A percentile compares a stretch with the other conserved stretches of the same genome.
phyloP scores from a whole-genome alignment of 176 grass and related monocot species.

The Echinochloa phyllopogon region DNA sequence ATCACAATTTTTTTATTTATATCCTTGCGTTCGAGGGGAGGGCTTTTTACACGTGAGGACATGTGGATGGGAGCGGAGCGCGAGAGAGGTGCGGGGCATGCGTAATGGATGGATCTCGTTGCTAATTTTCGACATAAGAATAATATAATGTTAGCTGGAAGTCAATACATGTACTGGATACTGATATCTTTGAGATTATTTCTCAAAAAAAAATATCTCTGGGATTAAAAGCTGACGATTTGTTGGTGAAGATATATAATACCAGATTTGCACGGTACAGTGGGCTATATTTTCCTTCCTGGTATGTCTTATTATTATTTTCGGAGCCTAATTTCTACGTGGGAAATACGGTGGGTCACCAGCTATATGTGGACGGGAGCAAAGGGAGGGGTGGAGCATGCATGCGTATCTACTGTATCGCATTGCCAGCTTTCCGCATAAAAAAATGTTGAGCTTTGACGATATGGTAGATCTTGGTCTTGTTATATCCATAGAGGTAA shows the following conservation, averaged over 20 bases:
- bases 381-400: neutral
- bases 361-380: neutral
- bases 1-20: too few relatives aligned
- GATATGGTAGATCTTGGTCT: neutral
- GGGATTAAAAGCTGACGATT: neutral
- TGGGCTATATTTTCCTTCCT: neutral
- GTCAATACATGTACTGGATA: neutral
- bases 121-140: neutral
- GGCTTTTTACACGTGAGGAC: neutral
- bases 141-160: neutral
- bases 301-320: too few relatives aligned
- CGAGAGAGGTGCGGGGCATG: neutral
- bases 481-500: neutral
- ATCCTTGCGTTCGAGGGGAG: neutral
- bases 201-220: too few relatives aligned
- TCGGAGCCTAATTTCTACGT: neutral
- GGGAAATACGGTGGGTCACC: neutral
- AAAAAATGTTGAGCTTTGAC: neutral
- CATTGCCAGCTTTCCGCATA: neutral
- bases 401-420: neutral
- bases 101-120: neutral
- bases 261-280: neutral
- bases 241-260: neutral
- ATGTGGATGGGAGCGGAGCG: neutral
- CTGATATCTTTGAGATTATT: neutral